Conservation (phyloP, 2,329 filamentous ascomycete species). For the Phialophora macrospora region DNA sequence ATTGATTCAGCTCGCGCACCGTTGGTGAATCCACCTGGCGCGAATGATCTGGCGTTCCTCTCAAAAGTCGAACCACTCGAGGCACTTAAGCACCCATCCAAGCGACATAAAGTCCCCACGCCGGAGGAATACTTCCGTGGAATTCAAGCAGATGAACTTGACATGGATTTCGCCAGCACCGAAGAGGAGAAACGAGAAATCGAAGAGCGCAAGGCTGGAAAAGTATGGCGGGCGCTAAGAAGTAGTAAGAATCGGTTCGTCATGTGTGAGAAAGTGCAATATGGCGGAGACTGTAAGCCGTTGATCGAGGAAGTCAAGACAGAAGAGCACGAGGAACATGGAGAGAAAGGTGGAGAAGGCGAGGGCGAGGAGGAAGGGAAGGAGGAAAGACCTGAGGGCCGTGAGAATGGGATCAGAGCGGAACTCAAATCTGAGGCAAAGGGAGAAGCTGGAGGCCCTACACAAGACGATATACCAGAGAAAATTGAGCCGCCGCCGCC, state of each 20-base stretch:
- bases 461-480: neutral
- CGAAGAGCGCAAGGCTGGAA: conserved; percentile 78
- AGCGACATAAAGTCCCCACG: conserved; percentile 71
- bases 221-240: conserved; percentile 86
- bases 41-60: conserved; percentile 78
- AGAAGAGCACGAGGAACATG: conserved; percentile 13
- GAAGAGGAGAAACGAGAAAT: conserved; percentile 64
- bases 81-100: conserved; percentile 67
- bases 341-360: conserved; percentile 17
- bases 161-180: conserved; percentile 78
- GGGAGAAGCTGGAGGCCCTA: neutral
- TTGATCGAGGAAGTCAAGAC: conserved; percentile 27
- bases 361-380: conserved; percentile 11
- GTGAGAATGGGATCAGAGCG: conserved; percentile 3
- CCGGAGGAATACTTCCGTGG: conserved; percentile 72
- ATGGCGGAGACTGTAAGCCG: conserved; percentile 69
- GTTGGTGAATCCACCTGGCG: conserved; percentile 67
- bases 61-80: conserved; percentile 70
- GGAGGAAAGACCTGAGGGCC: conserved; percentile 9
- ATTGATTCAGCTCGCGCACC: conserved; percentile 74
- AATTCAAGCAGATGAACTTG: conserved; percentile 80
- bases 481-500: neutral
- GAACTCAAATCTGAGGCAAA: neutral
- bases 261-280: conserved; percentile 85
- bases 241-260: conserved; percentile 69